phyloP scores from a whole-genome alignment of 2,329 filamentous ascomycete species.

The Ophiostoma angusticollis region DNA sequence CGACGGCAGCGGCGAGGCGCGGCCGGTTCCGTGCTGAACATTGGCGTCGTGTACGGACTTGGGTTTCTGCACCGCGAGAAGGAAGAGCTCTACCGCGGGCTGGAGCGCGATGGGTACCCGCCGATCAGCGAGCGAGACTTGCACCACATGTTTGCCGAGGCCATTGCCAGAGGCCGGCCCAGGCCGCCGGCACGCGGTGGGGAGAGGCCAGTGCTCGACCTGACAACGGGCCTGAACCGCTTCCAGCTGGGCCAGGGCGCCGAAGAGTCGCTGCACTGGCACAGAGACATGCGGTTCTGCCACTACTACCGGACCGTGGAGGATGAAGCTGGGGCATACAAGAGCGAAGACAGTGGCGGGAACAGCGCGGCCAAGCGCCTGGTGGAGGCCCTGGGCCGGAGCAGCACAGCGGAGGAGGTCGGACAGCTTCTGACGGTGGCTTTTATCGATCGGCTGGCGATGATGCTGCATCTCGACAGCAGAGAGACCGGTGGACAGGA shows the following conservation, averaged over 20 bases:
- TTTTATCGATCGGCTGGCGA: conserved; percentile 20
- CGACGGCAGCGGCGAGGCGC: conserved; percentile 23
- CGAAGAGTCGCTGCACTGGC: conserved; percentile 25
- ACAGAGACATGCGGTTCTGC: conserved; percentile 29
- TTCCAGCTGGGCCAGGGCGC: conserved; percentile 20
- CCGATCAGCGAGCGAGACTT: conserved; percentile 38
- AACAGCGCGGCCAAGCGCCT: conserved; percentile 17
- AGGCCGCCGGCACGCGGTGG: neutral
- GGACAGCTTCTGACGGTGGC: conserved; percentile 15
- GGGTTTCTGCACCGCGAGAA: conserved; percentile 31
- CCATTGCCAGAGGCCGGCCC: conserved; percentile 30
- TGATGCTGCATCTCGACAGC: conserved; percentile 22
- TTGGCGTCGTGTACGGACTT: conserved; percentile 33
- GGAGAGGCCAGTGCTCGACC: conserved; percentile 18
- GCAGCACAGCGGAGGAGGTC: conserved; percentile 9
- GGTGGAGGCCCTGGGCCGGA: conserved; percentile 9
- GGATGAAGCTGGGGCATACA: neutral
- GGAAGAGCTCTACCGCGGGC: conserved; percentile 25
- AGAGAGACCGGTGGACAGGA: conserved; percentile 16
- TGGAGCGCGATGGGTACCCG: conserved; percentile 32
- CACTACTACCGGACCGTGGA: conserved; percentile 25
- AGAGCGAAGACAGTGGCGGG: neutral
- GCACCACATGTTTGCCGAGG: conserved; percentile 39
- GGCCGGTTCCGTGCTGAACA: conserved; percentile 28
- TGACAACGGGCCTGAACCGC: conserved; percentile 29